Base-by-base conservation (phyloP, 1,284 basidiomycete species). In the Cryptococcus amylolentus region DNA sequence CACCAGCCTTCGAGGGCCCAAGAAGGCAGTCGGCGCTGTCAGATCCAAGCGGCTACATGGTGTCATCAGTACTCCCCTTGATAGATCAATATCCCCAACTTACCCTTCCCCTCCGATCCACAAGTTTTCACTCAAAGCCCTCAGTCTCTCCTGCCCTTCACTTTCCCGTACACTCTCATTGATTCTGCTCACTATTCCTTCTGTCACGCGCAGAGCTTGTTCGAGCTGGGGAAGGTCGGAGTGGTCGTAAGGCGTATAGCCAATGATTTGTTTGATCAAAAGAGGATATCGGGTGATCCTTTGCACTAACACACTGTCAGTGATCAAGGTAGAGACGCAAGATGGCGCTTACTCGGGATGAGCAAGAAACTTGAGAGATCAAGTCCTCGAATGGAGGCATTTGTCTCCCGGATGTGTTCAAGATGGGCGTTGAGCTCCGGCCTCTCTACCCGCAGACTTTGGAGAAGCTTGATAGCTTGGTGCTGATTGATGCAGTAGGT, bases 401-500 rank as follows among this genome's bases (percentile, higher is more conserved):
- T 85, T 26, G 82, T 82, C 51, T 67, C 67, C 14, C 71, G 56
- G 35, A 77, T 69, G 20, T 60, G 59, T 61, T 64, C 84, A 26
- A 96, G 78, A 64, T 87, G 84, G 5, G 77, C 70, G 1, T 84
- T 83, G 3, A 97, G 76, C 27, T 84, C 81, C 0, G 84, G 79
- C 60, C 90, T 87, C 1, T 82, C 80, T 54, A 86, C 81, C 49
- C 91, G 81, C 51, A 93, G 77, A 0, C 86, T 85, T 63, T 89
- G 85, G 9, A 98, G 80, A 10, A 89, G 84, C 66, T 86, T 86
- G 63, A 86, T 87, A 0, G 90, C 91, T 18, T 83, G 86, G 16
- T 80, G 80, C 76, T 97, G 93, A 66, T 97, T 95, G 58, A 91
- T 84, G 66, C 94, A 98, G 72, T 97, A 97, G 47, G 87, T 86